Evolutionary conservation across 2,329 filamentous ascomycete species (phyloP).

Genomic region (Colletotrichum truncatum): DNA sequence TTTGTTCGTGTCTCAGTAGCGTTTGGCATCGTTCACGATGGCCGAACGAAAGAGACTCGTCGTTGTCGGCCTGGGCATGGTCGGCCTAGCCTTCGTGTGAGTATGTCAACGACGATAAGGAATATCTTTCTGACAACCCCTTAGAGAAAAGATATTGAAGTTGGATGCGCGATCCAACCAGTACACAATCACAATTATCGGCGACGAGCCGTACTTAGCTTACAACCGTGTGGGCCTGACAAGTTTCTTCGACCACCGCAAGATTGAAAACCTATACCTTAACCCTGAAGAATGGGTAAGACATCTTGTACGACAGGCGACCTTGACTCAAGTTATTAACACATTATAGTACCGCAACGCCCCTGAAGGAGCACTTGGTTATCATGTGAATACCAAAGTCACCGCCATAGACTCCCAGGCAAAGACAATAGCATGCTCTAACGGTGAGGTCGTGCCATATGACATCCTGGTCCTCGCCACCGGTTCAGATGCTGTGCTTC

Average conservation of each 20-base stretch:
- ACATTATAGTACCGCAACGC: conserved; percentile 71
- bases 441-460: conserved; percentile 76
- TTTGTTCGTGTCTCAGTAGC: neutral
- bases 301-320: too few relatives aligned
- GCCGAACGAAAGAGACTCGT: conserved; percentile 73
- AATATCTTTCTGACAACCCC: neutral
- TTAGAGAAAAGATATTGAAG: conserved; percentile 88
- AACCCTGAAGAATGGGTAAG: conserved; percentile 84
- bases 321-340: neutral
- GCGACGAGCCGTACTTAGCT: conserved; percentile 86
- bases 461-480: conserved; percentile 87
- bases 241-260: conserved; percentile 86
- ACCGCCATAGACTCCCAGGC: conserved; percentile 68
- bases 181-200: conserved; percentile 86
- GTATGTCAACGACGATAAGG: conserved; percentile 40
- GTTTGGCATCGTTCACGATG: conserved; percentile 44
- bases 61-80: conserved; percentile 91
- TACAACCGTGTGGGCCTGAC: conserved; percentile 93
- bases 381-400: conserved; percentile 79
- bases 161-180: conserved; percentile 79
- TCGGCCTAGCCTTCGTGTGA: conserved; percentile 88
- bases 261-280: conserved; percentile 87
- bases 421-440: conserved; percentile 76
- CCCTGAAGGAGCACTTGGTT: conserved; percentile 74
- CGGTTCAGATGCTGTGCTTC: conserved; percentile 84